A percentile compares a stretch with the other conserved stretches of the same genome.
Conservation (phyloP, 352 stramenopile genomes). For the Phytophthora ohioensis region DNA sequence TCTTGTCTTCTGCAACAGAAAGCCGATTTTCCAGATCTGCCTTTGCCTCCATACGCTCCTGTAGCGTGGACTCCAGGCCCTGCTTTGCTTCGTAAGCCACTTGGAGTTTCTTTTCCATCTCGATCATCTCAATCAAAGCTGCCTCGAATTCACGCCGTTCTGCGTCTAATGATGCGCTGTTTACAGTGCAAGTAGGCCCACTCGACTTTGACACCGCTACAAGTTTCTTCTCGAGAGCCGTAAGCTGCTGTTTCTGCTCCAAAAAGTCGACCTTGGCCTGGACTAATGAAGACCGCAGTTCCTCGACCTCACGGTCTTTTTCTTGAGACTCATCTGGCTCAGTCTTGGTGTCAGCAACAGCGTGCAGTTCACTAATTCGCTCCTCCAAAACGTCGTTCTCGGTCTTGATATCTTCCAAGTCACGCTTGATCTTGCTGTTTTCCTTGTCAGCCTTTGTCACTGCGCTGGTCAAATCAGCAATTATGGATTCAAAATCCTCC, state of each 20-base stretch:
- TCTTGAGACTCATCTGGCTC: conserved; percentile 52
- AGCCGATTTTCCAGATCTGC: conserved; percentile 54
- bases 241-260: conserved; percentile 65
- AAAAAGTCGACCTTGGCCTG: conserved; percentile 65
- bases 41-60: conserved; percentile 62
- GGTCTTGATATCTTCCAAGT: conserved; percentile 56
- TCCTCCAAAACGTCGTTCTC: conserved; percentile 72
- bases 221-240: conserved; percentile 64
- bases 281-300: conserved; percentile 64
- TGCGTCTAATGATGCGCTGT: conserved; percentile 46
- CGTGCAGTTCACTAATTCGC: conserved; percentile 57
- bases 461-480: conserved; percentile 29
- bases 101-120: conserved; percentile 75
- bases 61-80: conserved; percentile 54
- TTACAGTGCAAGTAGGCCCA: conserved; percentile 31
- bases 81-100: conserved; percentile 69
- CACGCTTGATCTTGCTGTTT: conserved; percentile 41
- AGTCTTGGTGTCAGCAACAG: conserved; percentile 43
- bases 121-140: conserved; percentile 71
- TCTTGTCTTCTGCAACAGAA: conserved; percentile 57
- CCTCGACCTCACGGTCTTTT: conserved; percentile 63
- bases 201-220: conserved; percentile 54
- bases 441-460: conserved; percentile 34
- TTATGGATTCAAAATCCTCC: conserved; percentile 41
- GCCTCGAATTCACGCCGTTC: conserved; percentile 69